phyloP scores from a whole-genome alignment of 306 rosid genomes.

The Cucurbita pepo region DNA sequence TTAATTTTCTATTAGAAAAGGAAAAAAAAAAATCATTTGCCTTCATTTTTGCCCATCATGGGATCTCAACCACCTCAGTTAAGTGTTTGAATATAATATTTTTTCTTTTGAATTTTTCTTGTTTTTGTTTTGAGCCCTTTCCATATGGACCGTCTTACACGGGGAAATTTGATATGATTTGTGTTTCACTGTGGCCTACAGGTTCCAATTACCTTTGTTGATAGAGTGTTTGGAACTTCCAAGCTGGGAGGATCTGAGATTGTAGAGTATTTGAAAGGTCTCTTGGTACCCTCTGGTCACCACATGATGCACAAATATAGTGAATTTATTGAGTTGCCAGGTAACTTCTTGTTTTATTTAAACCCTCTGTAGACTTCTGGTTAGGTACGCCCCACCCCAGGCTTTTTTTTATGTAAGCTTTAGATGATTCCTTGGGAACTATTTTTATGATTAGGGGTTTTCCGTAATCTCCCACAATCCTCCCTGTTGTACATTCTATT shows the following conservation, averaged over 20 bases:
- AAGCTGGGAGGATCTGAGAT: constrained; percentile 99
- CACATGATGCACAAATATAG: constrained; percentile 21
- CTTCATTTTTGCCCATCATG: too few species aligned
- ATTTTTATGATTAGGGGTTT: background rate
- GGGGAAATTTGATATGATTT: constrained; percentile 6
- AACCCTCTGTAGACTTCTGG: background rate
- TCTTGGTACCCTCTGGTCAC: constrained; percentile 56
- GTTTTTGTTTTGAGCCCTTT: background rate
- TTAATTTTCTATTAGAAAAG: too few species aligned
- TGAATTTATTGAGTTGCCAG: background rate
- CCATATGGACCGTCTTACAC: background rate
- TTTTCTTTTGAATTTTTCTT: too few species aligned
- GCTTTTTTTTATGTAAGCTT: background rate
- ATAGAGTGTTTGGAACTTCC: constrained; percentile 84
- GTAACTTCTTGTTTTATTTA: background rate
- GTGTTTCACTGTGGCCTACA: constrained; percentile 11
- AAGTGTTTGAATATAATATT: too few species aligned
- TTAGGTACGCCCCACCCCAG: background rate
- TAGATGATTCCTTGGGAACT: background rate
- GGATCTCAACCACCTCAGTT: too few species aligned
- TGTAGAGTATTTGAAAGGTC: constrained; percentile 87
- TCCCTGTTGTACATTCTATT: too few species aligned
- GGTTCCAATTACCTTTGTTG: constrained; percentile 97
- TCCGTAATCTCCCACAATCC: background rate
- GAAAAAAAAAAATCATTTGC: too few species aligned